These are phyloP conservation scores for Colletotrichum sp. DNA, from an alignment of 2,329 filamentous ascomycete species.

Conservation along the genomic window DNA sequence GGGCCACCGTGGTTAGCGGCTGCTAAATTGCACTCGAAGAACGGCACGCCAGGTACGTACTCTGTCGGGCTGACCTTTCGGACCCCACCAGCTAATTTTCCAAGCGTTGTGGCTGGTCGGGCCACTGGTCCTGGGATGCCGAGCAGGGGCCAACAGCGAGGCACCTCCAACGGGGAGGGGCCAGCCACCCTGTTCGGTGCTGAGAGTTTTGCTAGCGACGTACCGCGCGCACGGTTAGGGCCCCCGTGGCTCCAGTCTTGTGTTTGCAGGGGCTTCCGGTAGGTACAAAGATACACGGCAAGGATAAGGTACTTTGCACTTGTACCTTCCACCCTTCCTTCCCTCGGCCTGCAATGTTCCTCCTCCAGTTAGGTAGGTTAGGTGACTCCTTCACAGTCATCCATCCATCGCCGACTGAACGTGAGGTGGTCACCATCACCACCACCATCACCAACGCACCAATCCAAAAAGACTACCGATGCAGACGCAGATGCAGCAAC, in stretches of 20 bases:
- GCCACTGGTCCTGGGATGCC: not conserved
- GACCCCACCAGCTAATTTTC: not conserved
- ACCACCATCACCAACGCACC: not conserved
- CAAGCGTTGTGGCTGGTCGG: slow-evolving; percentile 3
- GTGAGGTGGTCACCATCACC: not conserved
- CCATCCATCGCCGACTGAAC: not conserved
- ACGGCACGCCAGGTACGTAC: not conserved
- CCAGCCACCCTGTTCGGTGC: not conserved
- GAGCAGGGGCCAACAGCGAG: not conserved
- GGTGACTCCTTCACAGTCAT: not conserved
- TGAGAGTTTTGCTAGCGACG: slow-evolving; percentile 2
- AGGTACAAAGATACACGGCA: not conserved
- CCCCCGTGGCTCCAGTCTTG: not conserved
- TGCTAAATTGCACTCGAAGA: not conserved
- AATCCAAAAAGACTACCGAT: not conserved
- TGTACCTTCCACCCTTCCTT: not conserved
- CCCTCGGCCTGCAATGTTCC: not conserved
- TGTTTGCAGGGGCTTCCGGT: not conserved
- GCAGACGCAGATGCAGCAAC: not conserved
- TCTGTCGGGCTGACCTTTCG: not conserved
- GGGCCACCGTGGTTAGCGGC: not conserved
- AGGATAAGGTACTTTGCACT: not conserved
- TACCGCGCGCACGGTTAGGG: slow-evolving; percentile 33
- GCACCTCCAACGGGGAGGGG: slow-evolving; percentile 1
- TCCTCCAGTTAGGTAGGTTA: not conserved